Conservation (phyloP, 768 basidiomycete species). For the Pholiota microspora region DNA sequence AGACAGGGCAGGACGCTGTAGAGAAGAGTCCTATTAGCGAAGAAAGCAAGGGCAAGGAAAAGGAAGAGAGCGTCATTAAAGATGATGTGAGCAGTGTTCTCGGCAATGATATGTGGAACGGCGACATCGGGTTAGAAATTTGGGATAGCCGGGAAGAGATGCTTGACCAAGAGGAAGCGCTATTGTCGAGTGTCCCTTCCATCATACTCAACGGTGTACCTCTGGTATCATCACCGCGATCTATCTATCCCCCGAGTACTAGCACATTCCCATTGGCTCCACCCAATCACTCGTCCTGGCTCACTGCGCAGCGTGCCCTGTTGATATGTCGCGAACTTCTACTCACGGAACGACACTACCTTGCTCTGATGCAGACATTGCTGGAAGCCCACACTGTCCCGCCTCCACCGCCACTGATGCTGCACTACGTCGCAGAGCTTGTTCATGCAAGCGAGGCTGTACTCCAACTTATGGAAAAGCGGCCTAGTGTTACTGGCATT, state of each 20-base stretch:
- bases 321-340: constrained; percentile 40
- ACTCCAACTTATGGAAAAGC: constrained; percentile 44
- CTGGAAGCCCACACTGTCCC: constrained; percentile 33
- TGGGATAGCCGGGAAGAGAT: constrained; percentile 7
- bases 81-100: constrained; percentile 8
- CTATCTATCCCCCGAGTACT: not conserved
- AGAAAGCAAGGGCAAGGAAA: constrained; percentile 3
- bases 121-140: constrained; percentile 13
- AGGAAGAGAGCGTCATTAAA: constrained; percentile 2
- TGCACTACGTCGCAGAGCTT: constrained; percentile 49
- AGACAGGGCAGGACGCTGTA: not conserved
- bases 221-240: not conserved
- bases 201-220: not conserved
- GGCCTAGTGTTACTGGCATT: constrained; percentile 64
- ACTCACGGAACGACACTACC: constrained; percentile 43
- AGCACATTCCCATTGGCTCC: not conserved
- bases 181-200: not conserved
- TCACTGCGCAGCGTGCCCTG: constrained; percentile 34
- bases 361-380: constrained; percentile 29
- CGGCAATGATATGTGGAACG: not conserved
- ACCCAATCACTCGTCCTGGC: constrained; percentile 24
- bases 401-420: constrained; percentile 52
- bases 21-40: too few species aligned
- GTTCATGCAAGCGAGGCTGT: constrained; percentile 45
- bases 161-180: not conserved